Conservation (phyloP, 2,329 filamentous ascomycete genomes). For the Aspergillus melleus region DNA sequence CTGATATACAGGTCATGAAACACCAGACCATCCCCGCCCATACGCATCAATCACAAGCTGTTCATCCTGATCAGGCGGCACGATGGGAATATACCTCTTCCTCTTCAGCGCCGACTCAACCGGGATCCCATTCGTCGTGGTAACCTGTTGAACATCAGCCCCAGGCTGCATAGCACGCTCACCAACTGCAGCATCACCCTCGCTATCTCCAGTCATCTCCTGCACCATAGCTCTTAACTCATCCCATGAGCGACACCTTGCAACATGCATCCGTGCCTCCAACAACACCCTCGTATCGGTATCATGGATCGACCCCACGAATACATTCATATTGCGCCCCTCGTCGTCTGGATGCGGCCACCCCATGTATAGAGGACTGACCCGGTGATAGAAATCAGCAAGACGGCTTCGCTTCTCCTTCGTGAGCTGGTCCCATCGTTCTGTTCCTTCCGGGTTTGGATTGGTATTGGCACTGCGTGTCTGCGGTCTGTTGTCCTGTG, state of each 20-base stretch:
- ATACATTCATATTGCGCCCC: slow-evolving; percentile 6
- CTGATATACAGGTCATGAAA: neutral
- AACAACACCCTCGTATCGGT: slow-evolving; percentile 15
- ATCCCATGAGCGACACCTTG: slow-evolving; percentile 29
- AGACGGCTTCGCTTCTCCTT: neutral
- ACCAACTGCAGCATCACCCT: neutral
- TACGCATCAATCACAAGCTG: slow-evolving; percentile 8
- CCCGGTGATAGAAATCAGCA: neutral
- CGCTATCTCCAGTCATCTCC: neutral
- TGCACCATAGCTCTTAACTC: slow-evolving; percentile 10
- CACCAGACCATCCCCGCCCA: neutral
- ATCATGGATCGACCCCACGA: slow-evolving; percentile 33
- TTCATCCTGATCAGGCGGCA: slow-evolving; percentile 30
- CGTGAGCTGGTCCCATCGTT: slow-evolving; percentile 5
- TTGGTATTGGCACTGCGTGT: neutral
- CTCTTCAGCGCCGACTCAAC: slow-evolving; percentile 6
- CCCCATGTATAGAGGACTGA: too few relatives aligned
- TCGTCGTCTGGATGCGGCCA: too few relatives aligned
- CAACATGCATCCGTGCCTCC: slow-evolving; percentile 23
- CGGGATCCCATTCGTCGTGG: neutral
- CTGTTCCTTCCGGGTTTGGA: slow-evolving; percentile 15
- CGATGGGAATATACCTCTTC: slow-evolving; percentile 29
- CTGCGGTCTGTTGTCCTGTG: neutral
- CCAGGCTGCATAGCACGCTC: neutral
- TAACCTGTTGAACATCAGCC: neutral